Conservation (phyloP, 305 asterid genomes). For the Ajuga reptans region DNA sequence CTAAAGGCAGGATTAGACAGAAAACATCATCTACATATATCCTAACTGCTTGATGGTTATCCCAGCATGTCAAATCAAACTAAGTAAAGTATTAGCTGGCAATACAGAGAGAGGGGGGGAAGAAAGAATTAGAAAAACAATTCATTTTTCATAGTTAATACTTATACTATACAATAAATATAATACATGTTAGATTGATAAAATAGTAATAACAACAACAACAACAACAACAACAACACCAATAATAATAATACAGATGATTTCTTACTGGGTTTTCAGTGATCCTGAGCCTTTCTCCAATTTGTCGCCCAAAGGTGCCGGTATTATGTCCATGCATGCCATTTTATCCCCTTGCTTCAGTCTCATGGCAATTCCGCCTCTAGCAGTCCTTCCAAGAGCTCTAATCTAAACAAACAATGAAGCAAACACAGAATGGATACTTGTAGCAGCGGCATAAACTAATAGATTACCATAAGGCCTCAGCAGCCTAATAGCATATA, state of each 20-base stretch:
- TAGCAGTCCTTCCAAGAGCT: constrained; percentile 84
- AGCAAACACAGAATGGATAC: constrained; percentile 2
- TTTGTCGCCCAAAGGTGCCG: constrained; percentile 52
- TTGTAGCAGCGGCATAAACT: background rate
- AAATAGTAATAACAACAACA: background rate
- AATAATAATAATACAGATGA: background rate
- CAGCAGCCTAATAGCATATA: constrained; percentile 8
- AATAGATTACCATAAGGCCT: constrained; percentile 12
- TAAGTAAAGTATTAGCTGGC: background rate
- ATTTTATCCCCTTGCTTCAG: constrained; percentile 72
- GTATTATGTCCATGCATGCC: constrained; percentile 93
- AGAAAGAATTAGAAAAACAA: background rate
- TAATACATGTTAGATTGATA: background rate
- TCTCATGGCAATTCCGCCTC: constrained; percentile 94
- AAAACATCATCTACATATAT: background rate
- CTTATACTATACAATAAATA: background rate
- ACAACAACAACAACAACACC: no score
- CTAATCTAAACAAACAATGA: constrained; percentile 53
- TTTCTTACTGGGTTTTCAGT: constrained; percentile 35
- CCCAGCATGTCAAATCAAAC: constrained; percentile 15
- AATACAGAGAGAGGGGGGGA: background rate
- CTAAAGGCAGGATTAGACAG: background rate
- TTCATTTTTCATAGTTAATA: background rate
- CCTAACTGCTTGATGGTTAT: background rate
- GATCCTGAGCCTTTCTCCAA: constrained; percentile 40